Evolutionary conservation across 1,284 basidiomycete genomes (phyloP).

Genomic region (Pterulicium gracile): DNA sequence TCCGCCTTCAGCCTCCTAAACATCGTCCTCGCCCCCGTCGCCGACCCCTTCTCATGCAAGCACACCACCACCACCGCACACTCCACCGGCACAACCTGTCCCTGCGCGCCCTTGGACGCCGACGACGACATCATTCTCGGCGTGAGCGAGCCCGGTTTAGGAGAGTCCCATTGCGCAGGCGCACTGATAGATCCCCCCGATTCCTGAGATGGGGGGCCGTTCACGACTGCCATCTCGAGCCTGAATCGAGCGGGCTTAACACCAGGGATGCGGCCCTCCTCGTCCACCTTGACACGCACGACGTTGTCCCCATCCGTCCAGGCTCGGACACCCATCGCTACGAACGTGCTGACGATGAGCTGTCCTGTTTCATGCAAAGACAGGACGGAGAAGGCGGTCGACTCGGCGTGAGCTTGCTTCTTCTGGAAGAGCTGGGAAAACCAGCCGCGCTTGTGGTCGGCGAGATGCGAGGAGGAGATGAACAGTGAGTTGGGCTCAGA

Average conservation of each 20-base stretch:
- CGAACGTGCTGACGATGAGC: neutral
- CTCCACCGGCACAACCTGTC: conserved; percentile 8
- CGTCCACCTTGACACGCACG: neutral
- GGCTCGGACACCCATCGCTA: neutral
- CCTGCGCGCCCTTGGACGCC: too few species aligned
- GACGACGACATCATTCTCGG: neutral
- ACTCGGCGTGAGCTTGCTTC: neutral
- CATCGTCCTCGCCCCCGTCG: conserved; percentile 69
- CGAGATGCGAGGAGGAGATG: neutral
- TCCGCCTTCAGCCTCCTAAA: conserved; percentile 61
- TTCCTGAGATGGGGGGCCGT: too few species aligned
- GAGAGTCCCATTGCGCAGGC: too few species aligned
- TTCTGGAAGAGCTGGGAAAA: neutral
- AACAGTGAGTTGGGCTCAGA: neutral
- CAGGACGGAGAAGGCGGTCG: neutral
- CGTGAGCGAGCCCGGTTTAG: too few species aligned
- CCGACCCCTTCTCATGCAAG: conserved; percentile 76
- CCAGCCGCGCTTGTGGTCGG: neutral
- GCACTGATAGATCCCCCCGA: too few species aligned
- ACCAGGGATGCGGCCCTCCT: conserved; percentile 19
- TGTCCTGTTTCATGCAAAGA: neutral
- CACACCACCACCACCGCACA: conserved; percentile 29
- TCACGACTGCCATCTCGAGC: conserved; percentile 7
- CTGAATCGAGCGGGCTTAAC: conserved; percentile 13
- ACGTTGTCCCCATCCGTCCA: neutral